A percentile compares a stretch with the other conserved stretches of the same genome.
phyloP scores from a whole-genome alignment of 495 filamentous ascomycete genomes.

The Eremomyces bilateralis region DNA sequence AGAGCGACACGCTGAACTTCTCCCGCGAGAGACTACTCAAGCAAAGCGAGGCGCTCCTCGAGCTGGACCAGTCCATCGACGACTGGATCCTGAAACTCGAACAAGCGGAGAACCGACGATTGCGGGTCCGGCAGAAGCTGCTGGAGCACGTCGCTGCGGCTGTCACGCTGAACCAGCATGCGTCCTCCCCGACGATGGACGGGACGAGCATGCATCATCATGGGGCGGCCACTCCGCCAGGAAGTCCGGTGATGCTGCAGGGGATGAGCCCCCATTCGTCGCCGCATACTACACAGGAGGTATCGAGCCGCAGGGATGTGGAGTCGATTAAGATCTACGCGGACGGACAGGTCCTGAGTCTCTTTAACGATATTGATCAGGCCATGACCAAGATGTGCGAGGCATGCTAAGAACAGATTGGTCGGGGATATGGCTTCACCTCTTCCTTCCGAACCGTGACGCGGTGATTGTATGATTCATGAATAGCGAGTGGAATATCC shows the following conservation, averaged over 20 bases:
- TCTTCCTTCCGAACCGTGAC: no score
- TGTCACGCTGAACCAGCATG: slow-evolving; percentile 9
- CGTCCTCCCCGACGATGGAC: not conserved
- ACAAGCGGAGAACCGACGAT: slow-evolving; percentile 50
- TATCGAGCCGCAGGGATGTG: slow-evolving; percentile 19
- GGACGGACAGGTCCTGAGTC: slow-evolving; percentile 31
- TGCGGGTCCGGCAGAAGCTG: slow-evolving; percentile 48
- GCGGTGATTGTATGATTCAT: no score
- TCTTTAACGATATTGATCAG: slow-evolving; percentile 17
- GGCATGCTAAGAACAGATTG: slow-evolving; percentile 9
- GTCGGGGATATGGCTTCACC: no score
- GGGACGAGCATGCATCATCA: not conserved
- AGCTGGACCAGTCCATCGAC: slow-evolving; percentile 52
- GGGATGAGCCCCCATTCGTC: slow-evolving; percentile 7
- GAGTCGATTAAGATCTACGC: slow-evolving; percentile 50
- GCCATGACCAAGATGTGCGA: slow-evolving; percentile 18
- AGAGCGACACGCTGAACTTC: slow-evolving; percentile 38
- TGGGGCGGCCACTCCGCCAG: slow-evolving; percentile 17
- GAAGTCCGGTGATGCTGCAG: slow-evolving; percentile 19
- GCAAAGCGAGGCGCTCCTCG: slow-evolving; percentile 50
- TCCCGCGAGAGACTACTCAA: slow-evolving; percentile 46
- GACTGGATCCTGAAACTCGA: slow-evolving; percentile 55
- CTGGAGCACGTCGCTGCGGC: slow-evolving; percentile 34
- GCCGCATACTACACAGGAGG: no score
- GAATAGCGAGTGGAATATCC: no score